Base-by-base conservation (phyloP, 2,329 filamentous ascomycete genomes). In the Allantophomopsis cytisporea region DNA sequence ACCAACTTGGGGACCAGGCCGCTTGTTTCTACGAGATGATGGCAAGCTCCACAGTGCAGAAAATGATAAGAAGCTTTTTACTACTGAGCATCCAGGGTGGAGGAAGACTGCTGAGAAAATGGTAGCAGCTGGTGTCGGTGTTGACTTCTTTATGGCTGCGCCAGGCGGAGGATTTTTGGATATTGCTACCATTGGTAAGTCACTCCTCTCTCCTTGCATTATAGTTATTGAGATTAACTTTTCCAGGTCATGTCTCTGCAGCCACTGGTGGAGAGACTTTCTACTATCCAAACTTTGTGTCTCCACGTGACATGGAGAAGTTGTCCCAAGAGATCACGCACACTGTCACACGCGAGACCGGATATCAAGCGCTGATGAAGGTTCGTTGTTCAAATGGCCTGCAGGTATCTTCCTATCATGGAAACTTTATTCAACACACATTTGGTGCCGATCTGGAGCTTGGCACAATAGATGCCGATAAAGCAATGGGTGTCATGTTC, bases 331-430 rank as follows among this genome's bases (percentile, higher is more conserved):
- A 98, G 62, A 77, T 98, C 47, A 76, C 79, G 48, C 89, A 95
- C 54, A 78, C 84, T 1, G 76, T 95, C 21, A 87, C 79, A 2
- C 73, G 91, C 45, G 88, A 95, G 58, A 94, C 89, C 36, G 91
- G 91, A 16, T 96, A 85, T 64, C 89, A 95, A 60, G 87, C 87
- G 15, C 66, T 98, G 50, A 93, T 98, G 85, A 98, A 98, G 67
- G 89, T 98, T 42, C 82, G 91, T 45, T 98, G 91, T 64, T 95
- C 88, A 14, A 98, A 94, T 52, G 91, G 91, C 14, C 68, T 98
- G 39, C 91, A 98, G 57, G 82, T 98, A 13, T 78, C 85, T 13
- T 76, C 77, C n/a, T 98, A 98, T 55, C 86, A 94, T 53, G 91
- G 91, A 49, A 94, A 94, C 62, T 98, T 96, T 56, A 74, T 93